Percentiles rank a stretch among this genome's conserved stretches.
These are phyloP conservation scores for Vaccinium corymbosum DNA, from an alignment of 148 eudicot species.

Conservation along the genomic window DNA sequence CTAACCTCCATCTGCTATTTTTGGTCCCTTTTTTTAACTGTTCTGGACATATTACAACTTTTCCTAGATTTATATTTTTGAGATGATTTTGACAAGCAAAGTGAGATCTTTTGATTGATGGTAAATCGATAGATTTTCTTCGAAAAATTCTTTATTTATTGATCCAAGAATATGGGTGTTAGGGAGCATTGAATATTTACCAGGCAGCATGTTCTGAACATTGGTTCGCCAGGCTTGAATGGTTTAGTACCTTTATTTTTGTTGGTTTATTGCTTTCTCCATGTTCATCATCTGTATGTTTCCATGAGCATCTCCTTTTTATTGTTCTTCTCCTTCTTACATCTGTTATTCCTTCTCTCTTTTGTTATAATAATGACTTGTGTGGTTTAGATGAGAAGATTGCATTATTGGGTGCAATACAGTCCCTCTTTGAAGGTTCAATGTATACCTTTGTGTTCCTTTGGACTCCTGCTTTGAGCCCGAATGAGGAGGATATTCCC, in stretches of 20 bases:
- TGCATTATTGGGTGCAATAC: slow-evolving; percentile 92
- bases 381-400: slow-evolving; percentile 82
- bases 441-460: slow-evolving; percentile 97
- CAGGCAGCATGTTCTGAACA: background rate
- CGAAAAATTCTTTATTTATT: background rate
- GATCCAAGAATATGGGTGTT: background rate
- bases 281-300: slow-evolving; percentile 1
- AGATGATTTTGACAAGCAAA: background rate
- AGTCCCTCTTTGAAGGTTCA: slow-evolving; percentile 95
- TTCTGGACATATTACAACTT: background rate
- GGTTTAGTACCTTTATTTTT: background rate
- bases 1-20: background rate
- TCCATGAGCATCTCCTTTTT: background rate
- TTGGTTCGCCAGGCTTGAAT: background rate
- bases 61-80: background rate
- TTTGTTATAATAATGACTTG: background rate
- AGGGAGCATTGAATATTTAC: background rate
- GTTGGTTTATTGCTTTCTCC: background rate
- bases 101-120: background rate
- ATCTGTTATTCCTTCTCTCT: background rate
- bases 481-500: slow-evolving; percentile 91
- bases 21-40: background rate
- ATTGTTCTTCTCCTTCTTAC: background rate
- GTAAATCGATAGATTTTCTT: background rate
- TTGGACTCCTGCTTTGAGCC: slow-evolving; percentile 98